These are phyloP conservation scores for Penstemon eatonii DNA, from an alignment of 257 asterid species.

Conservation along the genomic window DNA sequence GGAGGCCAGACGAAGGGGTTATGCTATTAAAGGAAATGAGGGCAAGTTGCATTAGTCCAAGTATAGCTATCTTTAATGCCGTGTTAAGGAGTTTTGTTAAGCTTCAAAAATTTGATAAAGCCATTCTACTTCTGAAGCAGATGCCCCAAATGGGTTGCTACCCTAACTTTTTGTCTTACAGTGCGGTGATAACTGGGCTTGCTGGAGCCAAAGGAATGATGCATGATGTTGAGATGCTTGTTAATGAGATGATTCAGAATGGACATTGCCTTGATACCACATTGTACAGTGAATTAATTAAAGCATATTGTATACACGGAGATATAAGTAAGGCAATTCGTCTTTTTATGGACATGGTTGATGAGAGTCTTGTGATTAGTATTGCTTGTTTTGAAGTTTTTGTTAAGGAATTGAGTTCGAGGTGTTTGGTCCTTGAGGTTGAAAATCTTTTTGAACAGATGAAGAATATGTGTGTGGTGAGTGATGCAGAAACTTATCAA, in stretches of 20 bases:
- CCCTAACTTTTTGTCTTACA: conserved; percentile 48
- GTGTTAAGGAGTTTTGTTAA: conserved; percentile 36
- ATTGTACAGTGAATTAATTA: conserved; percentile 42
- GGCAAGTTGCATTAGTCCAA: conserved; percentile 30
- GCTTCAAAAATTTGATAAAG: conserved; percentile 35
- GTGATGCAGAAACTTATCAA: conserved; percentile 30
- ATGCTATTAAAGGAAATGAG: conserved; percentile 42
- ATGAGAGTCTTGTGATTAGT: conserved; percentile 32
- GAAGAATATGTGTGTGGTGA: conserved; percentile 21
- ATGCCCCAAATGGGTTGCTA: conserved; percentile 41
- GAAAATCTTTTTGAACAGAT: conserved; percentile 36
- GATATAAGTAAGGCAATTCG: conserved; percentile 37
- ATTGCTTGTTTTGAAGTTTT: conserved; percentile 39
- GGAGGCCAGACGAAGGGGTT: conserved; percentile 47
- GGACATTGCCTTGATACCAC: conserved; percentile 43
- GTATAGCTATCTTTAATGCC: conserved; percentile 38
- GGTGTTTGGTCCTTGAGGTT: conserved; percentile 40
- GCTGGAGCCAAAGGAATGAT: conserved; percentile 34
- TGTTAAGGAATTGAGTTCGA: conserved; percentile 28
- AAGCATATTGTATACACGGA: conserved; percentile 34
- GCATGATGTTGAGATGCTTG: conserved; percentile 40
- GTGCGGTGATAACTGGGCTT: conserved; percentile 36
- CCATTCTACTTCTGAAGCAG: conserved; percentile 36
- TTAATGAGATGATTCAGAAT: conserved; percentile 36
- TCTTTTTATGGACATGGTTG: conserved; percentile 42